A percentile compares a stretch with the other conserved stretches of the same genome.
Evolutionary conservation across 495 filamentous ascomycete genomes (phyloP).

Genomic region (Daldinia caldariorum): DNA sequence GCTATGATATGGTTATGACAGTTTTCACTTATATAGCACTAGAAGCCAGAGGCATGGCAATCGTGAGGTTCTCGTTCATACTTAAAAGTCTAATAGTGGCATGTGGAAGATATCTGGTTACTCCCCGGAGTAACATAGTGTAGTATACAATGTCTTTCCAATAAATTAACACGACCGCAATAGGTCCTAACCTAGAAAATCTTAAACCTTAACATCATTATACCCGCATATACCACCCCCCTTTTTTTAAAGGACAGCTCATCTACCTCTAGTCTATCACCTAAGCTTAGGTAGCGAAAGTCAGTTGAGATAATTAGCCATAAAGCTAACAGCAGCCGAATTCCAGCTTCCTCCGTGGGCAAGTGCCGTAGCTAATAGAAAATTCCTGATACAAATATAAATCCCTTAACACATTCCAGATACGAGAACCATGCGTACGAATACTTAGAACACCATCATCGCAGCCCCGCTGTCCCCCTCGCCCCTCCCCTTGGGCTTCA

Average conservation of each 20-base stretch:
- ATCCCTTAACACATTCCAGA: not conserved
- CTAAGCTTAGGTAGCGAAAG: not conserved
- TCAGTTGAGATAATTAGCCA: not conserved
- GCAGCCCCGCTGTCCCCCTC: slow-evolving; percentile 1
- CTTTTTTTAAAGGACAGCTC: not conserved
- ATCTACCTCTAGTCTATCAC: not conserved
- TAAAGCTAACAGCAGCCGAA: not conserved
- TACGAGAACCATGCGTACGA: not conserved
- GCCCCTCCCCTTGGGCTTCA: slow-evolving; percentile 1
- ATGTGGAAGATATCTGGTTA: not conserved
- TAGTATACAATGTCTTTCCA: not conserved
- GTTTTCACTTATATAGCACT: not conserved
- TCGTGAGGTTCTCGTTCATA: not conserved
- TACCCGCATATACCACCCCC: not conserved
- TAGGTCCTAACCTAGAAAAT: not conserved
- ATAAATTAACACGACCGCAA: not conserved
- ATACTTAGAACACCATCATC: slow-evolving; percentile 20
- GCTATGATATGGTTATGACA: no score
- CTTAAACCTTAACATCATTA: not conserved
- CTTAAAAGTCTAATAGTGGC: not conserved
- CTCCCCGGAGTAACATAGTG: not conserved
- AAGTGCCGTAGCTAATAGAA: not conserved
- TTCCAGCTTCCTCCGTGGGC: not conserved
- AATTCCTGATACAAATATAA: not conserved
- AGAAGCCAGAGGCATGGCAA: not conserved